Conservation (phyloP, 1,284 basidiomycete genomes). For the Fomitopsis schrenkii region DNA sequence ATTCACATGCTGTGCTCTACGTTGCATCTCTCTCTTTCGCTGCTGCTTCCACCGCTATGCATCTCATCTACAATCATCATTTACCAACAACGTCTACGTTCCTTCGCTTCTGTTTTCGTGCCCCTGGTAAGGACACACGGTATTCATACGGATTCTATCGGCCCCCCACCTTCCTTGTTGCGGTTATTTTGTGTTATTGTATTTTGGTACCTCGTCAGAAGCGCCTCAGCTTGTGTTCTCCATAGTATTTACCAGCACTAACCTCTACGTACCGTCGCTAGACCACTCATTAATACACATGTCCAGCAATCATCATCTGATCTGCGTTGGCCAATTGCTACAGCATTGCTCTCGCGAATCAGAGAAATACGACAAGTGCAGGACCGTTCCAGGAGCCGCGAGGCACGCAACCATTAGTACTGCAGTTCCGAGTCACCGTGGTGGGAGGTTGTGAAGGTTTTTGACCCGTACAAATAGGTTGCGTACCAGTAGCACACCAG, state of each 20-base stretch:
- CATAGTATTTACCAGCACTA: not conserved
- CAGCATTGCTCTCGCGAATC: too few relatives aligned
- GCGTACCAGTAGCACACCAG: too few relatives aligned
- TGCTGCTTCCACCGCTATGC: constrained; percentile 7
- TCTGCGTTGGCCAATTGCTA: too few relatives aligned
- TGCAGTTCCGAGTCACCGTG: too few relatives aligned
- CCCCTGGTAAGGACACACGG: constrained; percentile 1
- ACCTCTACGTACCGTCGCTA: not conserved
- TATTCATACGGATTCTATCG: constrained; percentile 9
- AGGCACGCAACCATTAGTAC: too few relatives aligned
- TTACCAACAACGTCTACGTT: constrained; percentile 12
- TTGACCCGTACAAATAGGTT: too few relatives aligned
- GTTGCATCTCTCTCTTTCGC: constrained; percentile 9
- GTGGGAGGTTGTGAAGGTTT: too few relatives aligned
- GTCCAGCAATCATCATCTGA: not conserved
- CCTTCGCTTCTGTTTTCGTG: constrained; percentile 4
- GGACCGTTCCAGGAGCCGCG: too few relatives aligned
- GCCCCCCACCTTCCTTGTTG: constrained; percentile 15
- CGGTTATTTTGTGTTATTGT: constrained; percentile 8
- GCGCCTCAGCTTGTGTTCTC: not conserved
- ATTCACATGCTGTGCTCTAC: constrained; percentile 16
- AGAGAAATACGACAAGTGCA: too few relatives aligned
- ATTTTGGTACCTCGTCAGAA: constrained; percentile 2
- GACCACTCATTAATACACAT: constrained; percentile 1
- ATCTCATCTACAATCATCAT: constrained; percentile 26